phyloP scores from a whole-genome alignment of 768 basidiomycete genomes.

The Boletus rex-veris region DNA sequence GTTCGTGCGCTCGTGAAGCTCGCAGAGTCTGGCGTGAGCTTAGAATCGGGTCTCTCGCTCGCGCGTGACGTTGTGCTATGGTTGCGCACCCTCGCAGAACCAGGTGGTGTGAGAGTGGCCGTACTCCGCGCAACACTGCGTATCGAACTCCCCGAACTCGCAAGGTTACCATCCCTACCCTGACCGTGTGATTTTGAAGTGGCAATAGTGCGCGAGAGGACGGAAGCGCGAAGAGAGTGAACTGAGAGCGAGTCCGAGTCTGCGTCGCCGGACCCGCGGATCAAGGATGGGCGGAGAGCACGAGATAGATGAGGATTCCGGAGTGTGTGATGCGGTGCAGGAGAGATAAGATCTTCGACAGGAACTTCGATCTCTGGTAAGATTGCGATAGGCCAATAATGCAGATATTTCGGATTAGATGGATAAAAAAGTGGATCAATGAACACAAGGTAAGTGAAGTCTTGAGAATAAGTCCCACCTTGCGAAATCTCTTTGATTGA shows the following conservation, averaged over 20 bases:
- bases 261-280: constrained; percentile 26
- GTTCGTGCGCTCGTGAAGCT: constrained; percentile 26
- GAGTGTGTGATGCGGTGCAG: constrained; percentile 31
- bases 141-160: constrained; percentile 39
- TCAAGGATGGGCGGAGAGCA: constrained; percentile 26
- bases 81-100: constrained; percentile 20
- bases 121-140: constrained; percentile 46
- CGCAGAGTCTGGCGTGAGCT: constrained; percentile 53
- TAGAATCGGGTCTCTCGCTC: constrained; percentile 63
- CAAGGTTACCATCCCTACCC: constrained; percentile 20
- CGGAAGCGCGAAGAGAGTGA: constrained; percentile 46
- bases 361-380: constrained; percentile 73
- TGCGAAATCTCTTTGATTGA: constrained; percentile 76
- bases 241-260: constrained; percentile 42
- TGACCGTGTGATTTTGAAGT: constrained; percentile 19
- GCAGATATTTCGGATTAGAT: background rate
- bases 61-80: constrained; percentile 25
- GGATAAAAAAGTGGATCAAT: background rate
- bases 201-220: constrained; percentile 35
- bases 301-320: constrained; percentile 27
- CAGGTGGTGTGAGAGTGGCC: constrained; percentile 16
- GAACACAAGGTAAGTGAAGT: background rate
- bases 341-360: constrained; percentile 65
- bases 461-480: constrained; percentile 15
- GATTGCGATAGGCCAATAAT: background rate